These are phyloP conservation scores for Mikania micrantha DNA, from an alignment of 129 eudicot species.

Conservation along the genomic window DNA sequence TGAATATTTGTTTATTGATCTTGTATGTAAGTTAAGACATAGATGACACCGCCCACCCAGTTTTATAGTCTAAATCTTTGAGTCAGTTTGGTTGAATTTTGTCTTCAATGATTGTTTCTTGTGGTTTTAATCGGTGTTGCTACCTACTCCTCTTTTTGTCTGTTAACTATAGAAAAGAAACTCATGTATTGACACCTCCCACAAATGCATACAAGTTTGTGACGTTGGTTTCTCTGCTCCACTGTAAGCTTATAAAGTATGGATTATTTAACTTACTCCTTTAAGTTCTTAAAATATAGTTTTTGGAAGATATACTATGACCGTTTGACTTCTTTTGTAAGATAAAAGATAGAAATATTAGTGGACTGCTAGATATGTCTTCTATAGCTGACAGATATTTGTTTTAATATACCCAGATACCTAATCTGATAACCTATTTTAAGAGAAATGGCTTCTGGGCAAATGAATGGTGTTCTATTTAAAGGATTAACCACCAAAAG, in stretches of 20 bases:
- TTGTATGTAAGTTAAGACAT: slow-evolving; percentile 7
- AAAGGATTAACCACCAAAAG: slow-evolving; percentile 22
- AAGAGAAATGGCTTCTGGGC: slow-evolving; percentile 38
- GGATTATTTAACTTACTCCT: neutral
- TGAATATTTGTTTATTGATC: slow-evolving; percentile 17
- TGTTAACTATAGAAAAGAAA: neutral
- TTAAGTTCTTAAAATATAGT: neutral
- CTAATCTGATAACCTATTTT: slow-evolving; percentile 17
- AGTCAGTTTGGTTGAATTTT: slow-evolving; percentile 6
- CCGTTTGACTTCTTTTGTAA: neutral
- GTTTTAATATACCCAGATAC: slow-evolving; percentile 24
- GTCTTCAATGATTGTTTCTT: slow-evolving; percentile 19
- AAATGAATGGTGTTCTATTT: slow-evolving; percentile 36
- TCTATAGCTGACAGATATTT: slow-evolving; percentile 3
- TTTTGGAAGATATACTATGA: neutral
- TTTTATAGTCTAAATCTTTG: slow-evolving; percentile 2
- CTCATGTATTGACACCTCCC: slow-evolving; percentile 1
- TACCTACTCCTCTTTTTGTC: slow-evolving; percentile 22
- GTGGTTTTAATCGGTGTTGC: slow-evolving; percentile 7
- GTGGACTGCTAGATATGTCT: neutral
- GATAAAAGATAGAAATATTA: slow-evolving; percentile 2
- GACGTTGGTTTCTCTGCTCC: slow-evolving; percentile 38
- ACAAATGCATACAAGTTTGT: slow-evolving; percentile 10
- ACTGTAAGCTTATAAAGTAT: slow-evolving; percentile 16
- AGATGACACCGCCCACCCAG: neutral